Conservation (phyloP, 495 filamentous ascomycete species). For the Patellaria atrata region DNA sequence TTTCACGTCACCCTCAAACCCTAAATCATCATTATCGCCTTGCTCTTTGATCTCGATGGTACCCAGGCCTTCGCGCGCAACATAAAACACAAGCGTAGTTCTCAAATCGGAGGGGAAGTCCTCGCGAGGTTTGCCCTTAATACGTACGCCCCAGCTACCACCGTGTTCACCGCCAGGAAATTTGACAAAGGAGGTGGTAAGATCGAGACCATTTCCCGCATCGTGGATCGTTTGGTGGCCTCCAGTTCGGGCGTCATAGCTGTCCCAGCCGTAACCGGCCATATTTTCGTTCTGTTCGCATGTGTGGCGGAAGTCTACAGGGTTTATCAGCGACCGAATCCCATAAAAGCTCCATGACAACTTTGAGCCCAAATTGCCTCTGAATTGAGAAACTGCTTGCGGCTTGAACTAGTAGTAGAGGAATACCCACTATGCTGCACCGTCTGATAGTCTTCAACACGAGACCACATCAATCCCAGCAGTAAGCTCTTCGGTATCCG, state of each 20-base stretch:
- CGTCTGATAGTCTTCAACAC: slow-evolving; percentile 63
- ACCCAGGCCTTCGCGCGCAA: slow-evolving; percentile 63
- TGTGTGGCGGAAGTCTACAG: slow-evolving; percentile 75
- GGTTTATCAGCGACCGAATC: slow-evolving; percentile 1
- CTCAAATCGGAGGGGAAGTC: slow-evolving; percentile 50
- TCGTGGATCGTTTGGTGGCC: slow-evolving; percentile 85
- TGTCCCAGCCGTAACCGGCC: slow-evolving; percentile 93
- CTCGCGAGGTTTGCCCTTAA: slow-evolving; percentile 67
- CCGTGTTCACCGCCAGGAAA: slow-evolving; percentile 76
- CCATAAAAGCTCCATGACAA: too few species aligned
- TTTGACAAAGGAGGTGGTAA: slow-evolving; percentile 89
- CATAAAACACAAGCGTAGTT: slow-evolving; percentile 67
- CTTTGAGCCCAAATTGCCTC: too few species aligned
- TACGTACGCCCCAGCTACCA: slow-evolving; percentile 79
- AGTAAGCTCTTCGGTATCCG: slow-evolving; percentile 74
- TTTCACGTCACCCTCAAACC: slow-evolving; percentile 59
- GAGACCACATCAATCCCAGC: slow-evolving; percentile 79
- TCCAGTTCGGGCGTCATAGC: slow-evolving; percentile 78
- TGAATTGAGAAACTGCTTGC: too few species aligned
- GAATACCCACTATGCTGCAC: slow-evolving; percentile 64
- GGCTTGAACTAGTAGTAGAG: too few species aligned
- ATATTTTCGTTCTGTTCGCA: slow-evolving; percentile 94
- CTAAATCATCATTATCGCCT: slow-evolving; percentile 36
- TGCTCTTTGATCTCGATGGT: slow-evolving; percentile 47
- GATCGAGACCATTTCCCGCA: slow-evolving; percentile 68